Conservation (phyloP, 257 asterid species). For the Craterostigma plantagineum region DNA sequence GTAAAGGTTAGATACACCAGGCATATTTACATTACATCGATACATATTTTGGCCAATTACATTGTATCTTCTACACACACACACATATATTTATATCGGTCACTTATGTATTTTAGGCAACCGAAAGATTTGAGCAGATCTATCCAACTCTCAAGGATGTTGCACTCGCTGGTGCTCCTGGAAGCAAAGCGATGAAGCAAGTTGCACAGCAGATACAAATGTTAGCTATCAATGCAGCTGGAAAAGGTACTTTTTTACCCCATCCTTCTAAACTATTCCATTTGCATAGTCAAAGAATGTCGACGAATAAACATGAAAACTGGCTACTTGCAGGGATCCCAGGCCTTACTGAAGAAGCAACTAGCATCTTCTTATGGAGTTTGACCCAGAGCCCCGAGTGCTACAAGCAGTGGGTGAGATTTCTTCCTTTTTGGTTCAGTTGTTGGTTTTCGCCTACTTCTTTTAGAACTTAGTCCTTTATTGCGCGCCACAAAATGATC, state of each 20-base stretch:
- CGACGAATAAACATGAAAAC: neutral
- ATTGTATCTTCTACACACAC: neutral
- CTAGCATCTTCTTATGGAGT: conserved; percentile 56
- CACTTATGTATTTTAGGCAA: conserved; percentile 20
- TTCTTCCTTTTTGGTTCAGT: neutral
- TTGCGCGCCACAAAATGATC: conserved; percentile 11
- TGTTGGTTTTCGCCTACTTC: neutral
- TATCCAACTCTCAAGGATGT: conserved; percentile 65
- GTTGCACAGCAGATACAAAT: conserved; percentile 42
- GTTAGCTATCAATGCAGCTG: conserved; percentile 39
- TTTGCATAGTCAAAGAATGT: neutral
- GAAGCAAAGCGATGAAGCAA: conserved; percentile 84
- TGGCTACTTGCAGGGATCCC: conserved; percentile 39
- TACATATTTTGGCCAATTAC: neutral
- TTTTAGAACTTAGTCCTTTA: neutral
- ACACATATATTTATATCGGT: no score
- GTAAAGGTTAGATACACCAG: conserved; percentile 35
- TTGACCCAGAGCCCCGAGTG: conserved; percentile 64
- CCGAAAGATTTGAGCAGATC: conserved; percentile 66
- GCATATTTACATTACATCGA: neutral
- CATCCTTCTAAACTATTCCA: no score
- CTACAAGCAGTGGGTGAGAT: conserved; percentile 71
- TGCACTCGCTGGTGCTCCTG: conserved; percentile 77
- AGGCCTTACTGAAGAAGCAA: conserved; percentile 52
- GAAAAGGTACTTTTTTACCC: conserved; percentile 30